Evolutionary conservation across 257 asterid genomes (phyloP).

Genomic region (Primulina huaijiensis): DNA sequence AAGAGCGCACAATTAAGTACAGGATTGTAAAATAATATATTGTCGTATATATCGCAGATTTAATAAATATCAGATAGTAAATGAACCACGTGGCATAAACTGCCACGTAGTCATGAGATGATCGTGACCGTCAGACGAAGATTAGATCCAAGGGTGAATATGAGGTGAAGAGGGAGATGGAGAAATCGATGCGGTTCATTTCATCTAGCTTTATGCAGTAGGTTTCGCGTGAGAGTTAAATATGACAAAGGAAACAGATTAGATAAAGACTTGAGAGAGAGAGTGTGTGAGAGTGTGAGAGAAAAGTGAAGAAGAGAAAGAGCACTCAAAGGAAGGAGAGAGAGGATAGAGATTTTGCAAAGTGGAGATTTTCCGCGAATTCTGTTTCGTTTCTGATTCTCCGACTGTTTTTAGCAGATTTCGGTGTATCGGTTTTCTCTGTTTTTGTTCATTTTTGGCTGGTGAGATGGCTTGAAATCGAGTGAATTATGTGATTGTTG

Average conservation of each 20-base stretch:
- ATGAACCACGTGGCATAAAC: conserved; percentile 46
- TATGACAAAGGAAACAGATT: conserved; percentile 32
- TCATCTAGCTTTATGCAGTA: conserved; percentile 30
- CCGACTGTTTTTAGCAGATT: conserved; percentile 23
- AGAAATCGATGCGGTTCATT: conserved; percentile 27
- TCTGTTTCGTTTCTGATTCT: conserved; percentile 37
- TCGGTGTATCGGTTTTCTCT: neutral
- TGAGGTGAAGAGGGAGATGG: conserved; percentile 22
- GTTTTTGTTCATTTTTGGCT: conserved; percentile 15
- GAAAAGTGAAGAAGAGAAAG: conserved; percentile 5
- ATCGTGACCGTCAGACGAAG: conserved; percentile 36
- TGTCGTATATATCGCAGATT: neutral
- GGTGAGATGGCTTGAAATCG: conserved; percentile 35
- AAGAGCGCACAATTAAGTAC: no score
- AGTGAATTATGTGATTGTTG: conserved; percentile 28
- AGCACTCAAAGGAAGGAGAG: conserved; percentile 23
- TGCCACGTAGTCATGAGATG: conserved; percentile 54
- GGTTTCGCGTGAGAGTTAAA: conserved; percentile 53
- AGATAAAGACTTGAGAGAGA: conserved; percentile 32
- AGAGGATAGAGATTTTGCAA: no score
- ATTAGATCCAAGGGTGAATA: conserved; percentile 35
- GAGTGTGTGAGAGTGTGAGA: conserved; percentile 6
- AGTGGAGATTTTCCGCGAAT: conserved; percentile 20
- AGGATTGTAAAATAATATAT: no score
- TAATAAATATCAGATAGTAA: conserved; percentile 20